phyloP scores from a whole-genome alignment of 176 grass and related monocot species.

The Dactylis glomerata region DNA sequence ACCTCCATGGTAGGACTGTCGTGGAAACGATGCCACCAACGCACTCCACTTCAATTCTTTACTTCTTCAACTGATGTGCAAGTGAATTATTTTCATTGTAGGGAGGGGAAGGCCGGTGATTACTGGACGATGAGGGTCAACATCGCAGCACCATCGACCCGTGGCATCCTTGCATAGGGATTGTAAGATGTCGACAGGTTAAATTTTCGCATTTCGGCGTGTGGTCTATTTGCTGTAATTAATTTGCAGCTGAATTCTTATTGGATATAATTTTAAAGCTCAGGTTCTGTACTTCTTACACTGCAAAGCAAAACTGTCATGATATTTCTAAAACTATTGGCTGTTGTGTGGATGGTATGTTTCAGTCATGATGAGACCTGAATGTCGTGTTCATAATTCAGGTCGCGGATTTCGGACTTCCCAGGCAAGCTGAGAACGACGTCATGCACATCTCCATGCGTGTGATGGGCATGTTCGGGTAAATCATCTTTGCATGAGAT shows the following conservation, averaged over 20 bases:
- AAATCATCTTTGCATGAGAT: not conserved
- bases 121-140: not conserved
- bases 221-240: not conserved
- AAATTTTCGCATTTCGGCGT: not conserved
- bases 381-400: not conserved
- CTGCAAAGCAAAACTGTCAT: not conserved
- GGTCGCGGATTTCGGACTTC: conserved; percentile 85
- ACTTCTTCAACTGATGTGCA: too few relatives aligned
- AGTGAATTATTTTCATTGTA: too few relatives aligned
- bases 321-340: not conserved
- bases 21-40: not conserved
- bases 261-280: conserved; percentile 40
- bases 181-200: conserved; percentile 50
- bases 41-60: not conserved
- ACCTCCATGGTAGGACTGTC: conserved; percentile 65
- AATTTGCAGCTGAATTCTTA: not conserved
- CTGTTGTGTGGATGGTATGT: not conserved
- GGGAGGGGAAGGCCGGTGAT: not conserved
- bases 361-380: not conserved
- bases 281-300: conserved; percentile 54
- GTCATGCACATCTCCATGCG: conserved; percentile 72
- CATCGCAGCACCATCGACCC: conserved; percentile 59
- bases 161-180: conserved; percentile 87
- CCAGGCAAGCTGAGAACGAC: conserved; percentile 62
- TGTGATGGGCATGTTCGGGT: conserved; percentile 95